Conservation (phyloP, 1,284 basidiomycete genomes). For the Apiotrichum mycotoxinovorans region DNA sequence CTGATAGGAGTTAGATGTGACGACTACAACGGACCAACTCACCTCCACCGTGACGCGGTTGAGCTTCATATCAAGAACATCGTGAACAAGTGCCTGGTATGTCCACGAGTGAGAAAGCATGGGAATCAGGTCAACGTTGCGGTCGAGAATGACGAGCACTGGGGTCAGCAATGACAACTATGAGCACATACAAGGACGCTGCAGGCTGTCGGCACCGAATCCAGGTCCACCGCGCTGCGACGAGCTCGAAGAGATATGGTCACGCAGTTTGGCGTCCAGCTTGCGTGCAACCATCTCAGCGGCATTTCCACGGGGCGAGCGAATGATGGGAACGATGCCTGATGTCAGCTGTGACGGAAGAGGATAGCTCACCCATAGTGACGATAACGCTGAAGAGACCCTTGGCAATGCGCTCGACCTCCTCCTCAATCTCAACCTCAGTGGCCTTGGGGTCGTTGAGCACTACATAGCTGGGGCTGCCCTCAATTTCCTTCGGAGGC, state of each 20-base stretch:
- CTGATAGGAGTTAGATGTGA: slow-evolving; percentile 32
- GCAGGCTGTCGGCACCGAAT: slow-evolving; percentile 65
- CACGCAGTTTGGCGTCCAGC: slow-evolving; percentile 85
- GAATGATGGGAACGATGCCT: slow-evolving; percentile 93
- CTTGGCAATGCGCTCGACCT: slow-evolving; percentile 86
- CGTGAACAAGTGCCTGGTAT: slow-evolving; percentile 96
- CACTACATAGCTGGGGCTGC: slow-evolving; percentile 64
- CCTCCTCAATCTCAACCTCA: slow-evolving; percentile 87
- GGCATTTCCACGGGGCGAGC: slow-evolving; percentile 91
- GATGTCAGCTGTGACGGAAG: slow-evolving; percentile 12
- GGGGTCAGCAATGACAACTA: neutral
- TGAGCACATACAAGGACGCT: slow-evolving; percentile 67
- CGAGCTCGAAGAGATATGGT: slow-evolving; percentile 76
- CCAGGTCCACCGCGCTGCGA: slow-evolving; percentile 53
- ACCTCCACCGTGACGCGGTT: slow-evolving; percentile 83
- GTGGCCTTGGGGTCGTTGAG: slow-evolving; percentile 89
- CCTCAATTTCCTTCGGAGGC: slow-evolving; percentile 41
- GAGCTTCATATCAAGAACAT: slow-evolving; percentile 94
- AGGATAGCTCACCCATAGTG: slow-evolving; percentile 65
- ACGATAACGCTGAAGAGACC: slow-evolving; percentile 92
- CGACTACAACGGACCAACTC: slow-evolving; percentile 19
- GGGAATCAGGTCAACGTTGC: slow-evolving; percentile 91
- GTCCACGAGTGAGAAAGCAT: slow-evolving; percentile 98
- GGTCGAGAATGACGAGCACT: slow-evolving; percentile 91
- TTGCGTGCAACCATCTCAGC: slow-evolving; percentile 98